Conservation (phyloP, 495 filamentous ascomycete genomes). For the Talaromyces liani region DNA sequence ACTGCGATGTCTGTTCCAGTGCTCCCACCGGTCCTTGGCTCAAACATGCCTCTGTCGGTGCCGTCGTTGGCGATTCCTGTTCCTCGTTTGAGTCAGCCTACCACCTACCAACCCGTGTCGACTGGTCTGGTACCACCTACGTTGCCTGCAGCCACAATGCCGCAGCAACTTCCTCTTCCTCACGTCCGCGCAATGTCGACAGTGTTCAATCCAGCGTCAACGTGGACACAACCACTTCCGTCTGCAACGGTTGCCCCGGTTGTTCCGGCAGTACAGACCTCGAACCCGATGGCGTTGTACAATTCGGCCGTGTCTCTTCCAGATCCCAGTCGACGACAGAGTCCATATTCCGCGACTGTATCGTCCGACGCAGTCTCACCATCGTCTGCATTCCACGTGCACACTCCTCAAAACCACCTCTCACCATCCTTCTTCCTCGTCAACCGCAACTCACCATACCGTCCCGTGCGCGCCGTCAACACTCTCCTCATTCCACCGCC, state of each 20-base stretch:
- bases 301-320: slow-evolving; percentile 46
- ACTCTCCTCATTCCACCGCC: slow-evolving; percentile 86
- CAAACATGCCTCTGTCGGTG: slow-evolving; percentile 17
- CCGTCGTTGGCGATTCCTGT: slow-evolving; percentile 26
- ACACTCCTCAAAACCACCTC: slow-evolving; percentile 45
- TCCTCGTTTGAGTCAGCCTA: slow-evolving; percentile 52
- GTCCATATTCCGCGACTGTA: slow-evolving; percentile 26
- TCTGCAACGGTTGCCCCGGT: slow-evolving; percentile 13
- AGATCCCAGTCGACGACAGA: slow-evolving; percentile 37
- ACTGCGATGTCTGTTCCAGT: slow-evolving; percentile 28
- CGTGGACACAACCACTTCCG: slow-evolving; percentile 39
- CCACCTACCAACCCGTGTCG: slow-evolving; percentile 27
- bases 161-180: slow-evolving; percentile 37
- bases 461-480: slow-evolving; percentile 80
- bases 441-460: slow-evolving; percentile 78
- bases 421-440: slow-evolving; percentile 57
- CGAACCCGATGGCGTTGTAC: slow-evolving; percentile 36
- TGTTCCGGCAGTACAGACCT: slow-evolving; percentile 24
- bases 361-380: slow-evolving; percentile 32
- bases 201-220: slow-evolving; percentile 46
- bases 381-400: slow-evolving; percentile 34
- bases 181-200: slow-evolving; percentile 51
- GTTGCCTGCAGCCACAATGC: not conserved
- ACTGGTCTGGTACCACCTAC: slow-evolving; percentile 10
- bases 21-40: slow-evolving; percentile 29